phyloP scores from a whole-genome alignment of 2,329 filamentous ascomycete species.

The Dactylella cylindrospora region DNA sequence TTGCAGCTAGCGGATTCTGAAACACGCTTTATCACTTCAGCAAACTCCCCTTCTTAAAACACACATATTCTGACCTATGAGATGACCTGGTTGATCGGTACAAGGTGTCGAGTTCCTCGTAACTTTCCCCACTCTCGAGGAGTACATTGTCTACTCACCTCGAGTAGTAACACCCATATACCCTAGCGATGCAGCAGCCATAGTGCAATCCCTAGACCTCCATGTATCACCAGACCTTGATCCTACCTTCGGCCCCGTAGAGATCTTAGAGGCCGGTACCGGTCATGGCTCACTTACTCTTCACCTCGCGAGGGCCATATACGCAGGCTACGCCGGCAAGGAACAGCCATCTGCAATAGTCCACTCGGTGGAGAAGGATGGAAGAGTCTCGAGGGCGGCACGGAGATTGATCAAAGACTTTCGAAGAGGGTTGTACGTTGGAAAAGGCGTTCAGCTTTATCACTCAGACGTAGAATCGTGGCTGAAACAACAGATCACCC shows the following conservation, averaged over 20 bases:
- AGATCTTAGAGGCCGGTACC: slow-evolving; percentile 81
- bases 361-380: slow-evolving; percentile 25
- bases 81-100: slow-evolving; percentile 50
- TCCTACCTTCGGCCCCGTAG: slow-evolving; percentile 58
- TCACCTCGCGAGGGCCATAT: slow-evolving; percentile 72
- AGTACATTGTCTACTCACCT: slow-evolving; percentile 69
- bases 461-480: slow-evolving; percentile 14
- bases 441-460: slow-evolving; percentile 21
- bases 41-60: slow-evolving; percentile 8
- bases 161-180: slow-evolving; percentile 80
- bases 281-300: slow-evolving; percentile 80
- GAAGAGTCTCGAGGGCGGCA: neutral
- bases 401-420: slow-evolving; percentile 15
- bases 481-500: neutral
- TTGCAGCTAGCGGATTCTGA: slow-evolving; percentile 15
- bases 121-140: slow-evolving; percentile 67
- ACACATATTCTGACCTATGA: slow-evolving; percentile 5
- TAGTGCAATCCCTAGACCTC: slow-evolving; percentile 74
- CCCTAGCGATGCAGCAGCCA: slow-evolving; percentile 71
- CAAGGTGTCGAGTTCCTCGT: slow-evolving; percentile 56
- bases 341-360: slow-evolving; percentile 13
- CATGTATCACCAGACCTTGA: slow-evolving; percentile 56
- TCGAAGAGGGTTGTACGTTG: slow-evolving; percentile 21
- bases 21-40: slow-evolving; percentile 18
- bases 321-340: slow-evolving; percentile 65